Percentiles rank a stretch among this genome's conserved stretches.
These are phyloP conservation scores for Tricholomella constricta DNA, from an alignment of 768 basidiomycete species.

Conservation along the genomic window DNA sequence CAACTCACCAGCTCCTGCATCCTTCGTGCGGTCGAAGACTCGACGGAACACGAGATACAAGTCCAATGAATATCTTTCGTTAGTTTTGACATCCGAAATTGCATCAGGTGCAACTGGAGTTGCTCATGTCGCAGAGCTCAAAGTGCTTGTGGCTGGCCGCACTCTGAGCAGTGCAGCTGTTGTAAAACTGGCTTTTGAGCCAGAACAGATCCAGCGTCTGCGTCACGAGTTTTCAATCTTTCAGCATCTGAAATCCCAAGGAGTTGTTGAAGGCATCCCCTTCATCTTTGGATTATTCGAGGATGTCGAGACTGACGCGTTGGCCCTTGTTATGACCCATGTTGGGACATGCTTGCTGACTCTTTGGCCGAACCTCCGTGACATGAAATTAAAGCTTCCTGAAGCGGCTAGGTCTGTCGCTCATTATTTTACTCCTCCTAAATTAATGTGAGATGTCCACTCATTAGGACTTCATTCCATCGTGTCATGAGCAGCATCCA, in stretches of 20 bases:
- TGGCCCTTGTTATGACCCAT: slow-evolving; percentile 18
- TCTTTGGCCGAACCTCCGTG: not conserved
- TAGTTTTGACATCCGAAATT: slow-evolving; percentile 14
- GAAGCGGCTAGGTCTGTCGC: slow-evolving; percentile 3
- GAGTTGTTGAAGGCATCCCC: slow-evolving; percentile 15
- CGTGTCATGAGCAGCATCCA: slow-evolving; percentile 6
- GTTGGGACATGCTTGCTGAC: slow-evolving; percentile 9
- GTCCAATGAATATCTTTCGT: slow-evolving; percentile 5
- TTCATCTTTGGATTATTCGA: slow-evolving; percentile 15
- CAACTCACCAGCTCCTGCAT: slow-evolving; percentile 14
- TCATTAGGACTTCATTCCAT: slow-evolving; percentile 8
- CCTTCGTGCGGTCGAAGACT: slow-evolving; percentile 8
- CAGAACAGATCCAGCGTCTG: slow-evolving; percentile 10
- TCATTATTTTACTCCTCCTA: not conserved
- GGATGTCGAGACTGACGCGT: slow-evolving; percentile 12
- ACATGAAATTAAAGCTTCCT: not conserved
- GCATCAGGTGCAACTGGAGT: slow-evolving; percentile 12
- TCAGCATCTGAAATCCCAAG: not conserved
- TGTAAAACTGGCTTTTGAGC: slow-evolving; percentile 18
- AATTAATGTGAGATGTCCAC: not conserved
- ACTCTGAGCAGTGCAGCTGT: slow-evolving; percentile 3
- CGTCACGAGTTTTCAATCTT: slow-evolving; percentile 18
- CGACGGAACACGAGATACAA: slow-evolving; percentile 5
- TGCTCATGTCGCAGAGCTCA: slow-evolving; percentile 7
- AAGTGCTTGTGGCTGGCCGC: not conserved